Base-by-base conservation (phyloP, 495 filamentous ascomycete genomes). In the Oleoguttula mirabilis region DNA sequence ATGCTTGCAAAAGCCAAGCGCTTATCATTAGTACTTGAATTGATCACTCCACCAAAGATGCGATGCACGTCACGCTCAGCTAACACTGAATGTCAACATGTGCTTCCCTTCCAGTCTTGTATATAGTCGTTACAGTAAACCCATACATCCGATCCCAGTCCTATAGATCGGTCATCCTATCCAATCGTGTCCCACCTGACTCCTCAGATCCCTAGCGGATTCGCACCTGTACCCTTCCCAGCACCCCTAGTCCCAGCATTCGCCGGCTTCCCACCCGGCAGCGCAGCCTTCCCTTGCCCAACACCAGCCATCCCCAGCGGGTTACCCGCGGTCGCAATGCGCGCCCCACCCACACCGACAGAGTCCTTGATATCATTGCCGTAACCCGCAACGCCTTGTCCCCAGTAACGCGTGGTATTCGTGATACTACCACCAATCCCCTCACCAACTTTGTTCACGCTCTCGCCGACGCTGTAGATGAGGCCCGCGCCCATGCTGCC, bases 331-430 rank as follows among this genome's bases (percentile, higher is more conserved):
- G 66, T 69, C 10, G 56, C 41, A 3, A 56, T 48, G 7, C 66
- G 50, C 2, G 46, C 1, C 2, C 66, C 67, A 0, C 36, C 50
- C 4, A 65, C 65, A 10, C 58, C 60, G 0, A 65, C 66, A 2
- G 51, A 51, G 45, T 70, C 66, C 33, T 66, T 68, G 47, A 70
- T 60, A 38, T 56, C 58, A 55, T 70, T 70, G 25, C 64, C 67
- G 43, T 63, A 65, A 35, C 64, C 61, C 41, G 62, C 62, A 17
- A 66, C 63, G 43, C 59, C 57, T 46, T 63, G 55, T 21, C 60
- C 66, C 60, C 62, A 69, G 32, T 43, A 45, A 16, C 55, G 55
- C 2, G 64, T 56, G 1, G 60, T 56, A 36, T 54, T 50, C 10
- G 65, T 41, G 24, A 65, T 53, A 31, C 61, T 64, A 21, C 45